These are phyloP conservation scores for Tremella mesenterica DNA, from an alignment of 768 basidiomycete genomes.

Conservation along the genomic window DNA sequence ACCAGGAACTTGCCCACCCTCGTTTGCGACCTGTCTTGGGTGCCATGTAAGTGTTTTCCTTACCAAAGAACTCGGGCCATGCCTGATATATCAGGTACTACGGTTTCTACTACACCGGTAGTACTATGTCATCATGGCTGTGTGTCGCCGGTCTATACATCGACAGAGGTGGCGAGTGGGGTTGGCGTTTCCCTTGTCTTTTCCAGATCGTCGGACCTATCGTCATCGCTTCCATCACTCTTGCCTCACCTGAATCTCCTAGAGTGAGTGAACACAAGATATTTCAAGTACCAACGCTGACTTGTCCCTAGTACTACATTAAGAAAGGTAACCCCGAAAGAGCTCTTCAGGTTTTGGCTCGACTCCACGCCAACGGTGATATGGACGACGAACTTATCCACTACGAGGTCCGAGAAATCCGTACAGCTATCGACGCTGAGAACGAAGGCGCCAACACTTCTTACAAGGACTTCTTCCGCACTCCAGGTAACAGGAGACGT, in stretches of 20 bases:
- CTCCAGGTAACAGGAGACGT: slow-evolving; percentile 59
- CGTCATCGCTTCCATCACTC: slow-evolving; percentile 1
- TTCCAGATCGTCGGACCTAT: background rate
- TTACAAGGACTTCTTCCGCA: slow-evolving; percentile 42
- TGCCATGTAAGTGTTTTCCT: slow-evolving; percentile 13
- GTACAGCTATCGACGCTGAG: slow-evolving; percentile 22
- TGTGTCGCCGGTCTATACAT: slow-evolving; percentile 10
- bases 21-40: slow-evolving; percentile 32
- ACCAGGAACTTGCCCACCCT: slow-evolving; percentile 2
- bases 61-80: background rate
- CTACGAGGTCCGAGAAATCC: slow-evolving; percentile 34
- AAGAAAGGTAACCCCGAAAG: slow-evolving; percentile 22
- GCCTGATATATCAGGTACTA: background rate
- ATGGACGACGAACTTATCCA: slow-evolving; percentile 33
- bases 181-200: slow-evolving; percentile 9
- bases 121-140: slow-evolving; percentile 8
- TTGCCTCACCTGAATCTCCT: slow-evolving; percentile 19
- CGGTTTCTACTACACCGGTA: slow-evolving; percentile 8
- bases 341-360: slow-evolving; percentile 31
- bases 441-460: slow-evolving; percentile 1
- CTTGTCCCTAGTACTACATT: slow-evolving; percentile 22
- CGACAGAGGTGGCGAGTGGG: slow-evolving; percentile 2
- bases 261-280: slow-evolving; percentile 6
- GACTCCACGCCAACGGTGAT: slow-evolving; percentile 35
- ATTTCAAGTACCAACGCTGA: background rate